Base-by-base conservation (phyloP, 257 asterid species). In the Jasminum sambac region DNA sequence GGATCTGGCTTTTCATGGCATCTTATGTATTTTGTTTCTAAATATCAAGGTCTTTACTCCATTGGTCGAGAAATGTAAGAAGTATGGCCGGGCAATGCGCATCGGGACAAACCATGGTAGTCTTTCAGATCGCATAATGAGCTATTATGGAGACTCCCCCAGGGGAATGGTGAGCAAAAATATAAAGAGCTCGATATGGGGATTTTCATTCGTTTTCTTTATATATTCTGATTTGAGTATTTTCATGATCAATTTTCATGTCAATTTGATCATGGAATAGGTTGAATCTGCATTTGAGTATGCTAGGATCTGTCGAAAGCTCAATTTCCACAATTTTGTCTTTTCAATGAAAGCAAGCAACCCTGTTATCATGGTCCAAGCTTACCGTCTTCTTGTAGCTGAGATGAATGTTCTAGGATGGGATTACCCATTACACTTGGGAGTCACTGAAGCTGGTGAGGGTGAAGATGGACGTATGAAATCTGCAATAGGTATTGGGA, bases 381-480 rank as follows among this genome's bases (percentile, higher is more conserved):
- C 98, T 13, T 95, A 95, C 72, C 95, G 99, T 26, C 97, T 95
- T 74, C 95, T 95, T 26, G 97, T 88, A 72, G 98, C 98, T 66
- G 99, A 95, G 83, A 91, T 95, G 99, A 91, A 95, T 70, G 96
- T 91, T 80, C 88, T 84, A 4, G 98, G 97, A 69, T 95, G 99
- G 99, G 99, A 95, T 83, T 95, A 95, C 76, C 99, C 99, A 9
- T 86, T 95, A 63, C 99, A 95, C 75, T 78, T 95, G 77, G 99
- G 99, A 73, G 99, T 95, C 38, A 95, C 99, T 52, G 98, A 95
- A 87, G 99, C 99, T 68, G 98, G 99, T 76, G 99, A 91, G 81
- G 98, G 99, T 71, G 99, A 95, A 82, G 99, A 95, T 81, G 99
- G 99, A 63, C 84, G 98, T 70, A 95, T 95, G 99, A 95, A 95